A percentile compares a stretch with the other conserved stretches of the same genome.
phyloP scores from a whole-genome alignment of 2,329 filamentous ascomycete species.

The Aureobasidium lini region DNA sequence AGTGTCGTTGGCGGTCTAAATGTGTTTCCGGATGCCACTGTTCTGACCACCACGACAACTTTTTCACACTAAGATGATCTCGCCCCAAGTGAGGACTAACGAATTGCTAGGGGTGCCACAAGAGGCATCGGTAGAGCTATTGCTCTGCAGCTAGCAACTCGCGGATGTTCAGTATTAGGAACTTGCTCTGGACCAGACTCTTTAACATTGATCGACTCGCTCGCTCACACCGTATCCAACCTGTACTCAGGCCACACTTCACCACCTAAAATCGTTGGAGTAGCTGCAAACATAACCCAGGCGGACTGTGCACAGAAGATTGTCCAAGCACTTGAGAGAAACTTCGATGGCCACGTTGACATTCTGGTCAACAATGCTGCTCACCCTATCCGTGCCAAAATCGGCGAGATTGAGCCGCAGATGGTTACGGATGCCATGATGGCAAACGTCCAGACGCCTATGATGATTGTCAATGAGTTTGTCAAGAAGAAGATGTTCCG shows the following conservation, averaged over 20 bases:
- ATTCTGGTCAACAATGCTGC: conserved; percentile 24
- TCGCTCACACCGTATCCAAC: conserved; percentile 19
- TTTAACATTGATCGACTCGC: conserved; percentile 23
- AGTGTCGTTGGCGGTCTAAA: background rate
- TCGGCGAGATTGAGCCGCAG: conserved; percentile 15
- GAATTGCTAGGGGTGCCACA: conserved; percentile 21
- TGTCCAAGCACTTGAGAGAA: conserved; percentile 13
- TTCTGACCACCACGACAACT: no score
- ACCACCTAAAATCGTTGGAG: conserved; percentile 19
- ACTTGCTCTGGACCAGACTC: conserved; percentile 24
- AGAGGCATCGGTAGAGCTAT: conserved; percentile 27
- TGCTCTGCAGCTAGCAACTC: conserved; percentile 24
- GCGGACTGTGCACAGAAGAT: conserved; percentile 17
- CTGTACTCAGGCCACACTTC: conserved; percentile 17
- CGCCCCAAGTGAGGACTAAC: background rate
- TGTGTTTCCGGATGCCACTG: no score
- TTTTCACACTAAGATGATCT: background rate
- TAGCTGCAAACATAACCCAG: conserved; percentile 22
- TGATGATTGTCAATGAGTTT: conserved; percentile 20
- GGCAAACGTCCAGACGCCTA: conserved; percentile 22
- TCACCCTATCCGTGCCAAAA: conserved; percentile 11
- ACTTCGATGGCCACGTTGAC: conserved; percentile 20
- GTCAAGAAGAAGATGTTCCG: conserved; percentile 17
- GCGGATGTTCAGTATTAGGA: conserved; percentile 26
- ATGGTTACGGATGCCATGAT: conserved; percentile 17